A percentile compares a stretch with the other conserved stretches of the same genome.
phyloP scores from a whole-genome alignment of 257 asterid genomes.

The Solanum phureja region DNA sequence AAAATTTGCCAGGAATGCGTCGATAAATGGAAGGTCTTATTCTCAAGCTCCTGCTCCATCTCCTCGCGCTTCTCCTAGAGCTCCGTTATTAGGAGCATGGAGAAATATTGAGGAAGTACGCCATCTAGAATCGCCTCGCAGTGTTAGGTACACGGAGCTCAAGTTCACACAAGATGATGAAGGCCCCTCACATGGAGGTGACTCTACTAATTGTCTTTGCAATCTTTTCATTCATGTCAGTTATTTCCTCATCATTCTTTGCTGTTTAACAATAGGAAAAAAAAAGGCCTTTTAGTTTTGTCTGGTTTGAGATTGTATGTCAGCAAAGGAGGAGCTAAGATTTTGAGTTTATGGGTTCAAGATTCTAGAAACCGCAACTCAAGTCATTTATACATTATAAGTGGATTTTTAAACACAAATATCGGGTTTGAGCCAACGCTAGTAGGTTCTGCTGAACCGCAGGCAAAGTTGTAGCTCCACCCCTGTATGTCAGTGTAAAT shows the following conservation, averaged over 20 bases:
- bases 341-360: neutral
- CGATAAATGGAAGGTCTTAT: slow-evolving; percentile 22
- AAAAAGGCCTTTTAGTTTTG: neutral
- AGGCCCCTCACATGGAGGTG: slow-evolving; percentile 10
- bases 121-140: slow-evolving; percentile 31
- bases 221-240: neutral
- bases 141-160: slow-evolving; percentile 39
- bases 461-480: neutral
- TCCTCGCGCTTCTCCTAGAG: slow-evolving; percentile 29
- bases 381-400: neutral
- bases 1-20: slow-evolving; percentile 23
- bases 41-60: slow-evolving; percentile 45
- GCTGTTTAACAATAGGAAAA: neutral
- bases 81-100: slow-evolving; percentile 21
- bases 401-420: neutral
- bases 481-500: neutral
- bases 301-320: neutral
- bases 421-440: neutral
- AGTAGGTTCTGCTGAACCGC: neutral
- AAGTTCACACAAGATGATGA: slow-evolving; percentile 46
- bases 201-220: neutral
- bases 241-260: neutral
- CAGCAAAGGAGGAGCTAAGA: neutral
- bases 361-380: neutral
- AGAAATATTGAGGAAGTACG: slow-evolving; percentile 37